Evolutionary conservation across 371 early-diverging fungal species (phyloP).

Genomic region (Mortierella sp.): DNA sequence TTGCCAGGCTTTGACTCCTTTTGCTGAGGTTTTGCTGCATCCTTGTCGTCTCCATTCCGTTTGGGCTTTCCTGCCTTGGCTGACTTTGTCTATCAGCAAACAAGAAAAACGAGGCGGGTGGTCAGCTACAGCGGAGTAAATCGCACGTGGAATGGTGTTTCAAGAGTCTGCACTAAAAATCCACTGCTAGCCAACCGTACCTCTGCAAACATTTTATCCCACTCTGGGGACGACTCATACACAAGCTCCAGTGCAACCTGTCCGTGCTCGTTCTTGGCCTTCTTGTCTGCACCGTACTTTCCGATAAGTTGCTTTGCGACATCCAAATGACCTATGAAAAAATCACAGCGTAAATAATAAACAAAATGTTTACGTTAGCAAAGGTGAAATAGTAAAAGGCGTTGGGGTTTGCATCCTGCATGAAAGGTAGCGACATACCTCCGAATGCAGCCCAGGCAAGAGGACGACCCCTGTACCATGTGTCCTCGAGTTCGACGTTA

Average conservation of each 20-base stretch:
- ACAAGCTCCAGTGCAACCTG: constrained; percentile 83
- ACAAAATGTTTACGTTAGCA: background rate
- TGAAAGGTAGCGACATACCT: constrained; percentile 56
- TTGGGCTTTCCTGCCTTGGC: constrained; percentile 24
- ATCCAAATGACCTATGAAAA: constrained; percentile 53
- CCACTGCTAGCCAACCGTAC: constrained; percentile 14
- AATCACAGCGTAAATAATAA: background rate
- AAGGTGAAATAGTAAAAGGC: background rate
- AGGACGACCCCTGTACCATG: constrained; percentile 88
- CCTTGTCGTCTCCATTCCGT: constrained; percentile 30
- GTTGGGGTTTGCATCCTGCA: background rate
- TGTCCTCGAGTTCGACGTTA: constrained; percentile 85
- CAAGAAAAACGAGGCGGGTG: background rate
- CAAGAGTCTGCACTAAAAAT: background rate
- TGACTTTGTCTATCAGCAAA: constrained; percentile 21
- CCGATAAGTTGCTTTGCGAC: constrained; percentile 71
- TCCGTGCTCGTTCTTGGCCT: constrained; percentile 76
- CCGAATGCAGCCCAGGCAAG: constrained; percentile 95
- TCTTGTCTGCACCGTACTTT: constrained; percentile 73
- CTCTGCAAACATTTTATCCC: constrained; percentile 63
- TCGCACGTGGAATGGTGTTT: background rate
- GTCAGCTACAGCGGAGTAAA: background rate
- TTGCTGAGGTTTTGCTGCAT: background rate
- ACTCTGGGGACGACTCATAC: constrained; percentile 70
- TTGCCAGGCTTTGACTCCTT: constrained; percentile 40